These are phyloP conservation scores for Drechslerella coelobrocha DNA, from an alignment of 2,329 filamentous ascomycete genomes.

Conservation along the genomic window DNA sequence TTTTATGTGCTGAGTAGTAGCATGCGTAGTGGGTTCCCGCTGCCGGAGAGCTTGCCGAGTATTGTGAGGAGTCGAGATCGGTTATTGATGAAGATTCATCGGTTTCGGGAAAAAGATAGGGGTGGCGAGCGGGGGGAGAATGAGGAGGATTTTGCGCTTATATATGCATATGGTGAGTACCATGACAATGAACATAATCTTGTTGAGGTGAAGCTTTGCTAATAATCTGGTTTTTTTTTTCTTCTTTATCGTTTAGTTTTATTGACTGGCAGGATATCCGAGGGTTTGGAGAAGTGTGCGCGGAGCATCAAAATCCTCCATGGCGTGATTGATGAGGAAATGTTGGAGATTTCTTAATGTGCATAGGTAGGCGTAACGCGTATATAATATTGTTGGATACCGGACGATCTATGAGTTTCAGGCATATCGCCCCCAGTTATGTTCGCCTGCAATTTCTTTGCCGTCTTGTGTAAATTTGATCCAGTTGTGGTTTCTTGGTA, in stretches of 20 bases:
- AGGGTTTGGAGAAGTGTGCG: constrained; percentile 69
- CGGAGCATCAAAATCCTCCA: constrained; percentile 69
- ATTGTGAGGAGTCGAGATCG: constrained; percentile 81
- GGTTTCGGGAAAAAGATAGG: constrained; percentile 73
- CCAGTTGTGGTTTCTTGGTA: no score
- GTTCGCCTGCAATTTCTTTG: no score
- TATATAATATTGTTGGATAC: neutral
- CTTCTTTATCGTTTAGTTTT: constrained; percentile 58
- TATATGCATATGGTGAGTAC: constrained; percentile 78
- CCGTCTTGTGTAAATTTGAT: no score
- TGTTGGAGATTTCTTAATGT: constrained; percentile 58
- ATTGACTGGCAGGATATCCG: constrained; percentile 71
- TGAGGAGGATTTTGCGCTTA: constrained; percentile 78
- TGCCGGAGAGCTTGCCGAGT: constrained; percentile 86
- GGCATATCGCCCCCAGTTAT: no score
- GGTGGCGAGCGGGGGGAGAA: constrained; percentile 59
- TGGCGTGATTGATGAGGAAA: constrained; percentile 69
- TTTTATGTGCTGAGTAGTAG: constrained; percentile 85
- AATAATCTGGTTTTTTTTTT: constrained; percentile 6
- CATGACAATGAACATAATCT: neutral
- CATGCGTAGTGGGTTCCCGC: constrained; percentile 90
- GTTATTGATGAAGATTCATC: constrained; percentile 83
- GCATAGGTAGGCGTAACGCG: neutral
- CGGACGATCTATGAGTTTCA: no score
- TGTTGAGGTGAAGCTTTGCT: neutral